Conservation (phyloP, 2,329 filamentous ascomycete genomes). For the Alternaria panax region DNA sequence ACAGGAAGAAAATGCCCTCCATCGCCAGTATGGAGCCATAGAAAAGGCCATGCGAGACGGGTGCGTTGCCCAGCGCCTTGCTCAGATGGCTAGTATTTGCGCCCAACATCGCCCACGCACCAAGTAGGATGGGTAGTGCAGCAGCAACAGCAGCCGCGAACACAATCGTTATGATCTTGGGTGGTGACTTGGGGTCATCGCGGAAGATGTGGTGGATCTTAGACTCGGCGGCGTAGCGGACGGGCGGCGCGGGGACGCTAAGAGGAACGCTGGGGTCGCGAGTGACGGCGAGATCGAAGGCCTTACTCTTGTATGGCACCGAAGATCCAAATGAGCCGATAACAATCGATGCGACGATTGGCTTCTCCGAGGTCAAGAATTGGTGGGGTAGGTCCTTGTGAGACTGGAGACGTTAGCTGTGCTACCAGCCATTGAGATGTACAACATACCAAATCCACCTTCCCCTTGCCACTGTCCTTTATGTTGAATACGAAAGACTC, state of each 20-base stretch:
- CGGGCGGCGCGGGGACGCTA: slow-evolving; percentile 68
- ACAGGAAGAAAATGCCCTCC: slow-evolving; percentile 92
- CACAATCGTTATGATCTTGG: slow-evolving; percentile 77
- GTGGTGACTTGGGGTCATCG: slow-evolving; percentile 78
- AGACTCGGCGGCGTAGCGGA: slow-evolving; percentile 82
- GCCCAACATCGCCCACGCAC: slow-evolving; percentile 78
- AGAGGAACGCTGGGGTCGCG: slow-evolving; percentile 68
- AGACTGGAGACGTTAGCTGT: slow-evolving; percentile 63
- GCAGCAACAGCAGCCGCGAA: slow-evolving; percentile 78
- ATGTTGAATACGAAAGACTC: slow-evolving; percentile 83
- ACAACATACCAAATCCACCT: slow-evolving; percentile 77
- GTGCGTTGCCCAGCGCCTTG: slow-evolving; percentile 77
- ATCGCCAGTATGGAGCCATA: slow-evolving; percentile 86
- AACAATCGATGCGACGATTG: slow-evolving; percentile 80
- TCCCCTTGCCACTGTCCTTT: slow-evolving; percentile 87
- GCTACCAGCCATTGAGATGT: slow-evolving; percentile 11
- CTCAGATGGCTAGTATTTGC: slow-evolving; percentile 81
- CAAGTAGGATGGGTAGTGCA: slow-evolving; percentile 75
- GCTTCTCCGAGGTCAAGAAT: slow-evolving; percentile 71
- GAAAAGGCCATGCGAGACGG: slow-evolving; percentile 83
- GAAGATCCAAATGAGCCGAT: slow-evolving; percentile 86
- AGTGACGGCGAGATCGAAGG: slow-evolving; percentile 76
- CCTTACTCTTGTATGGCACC: slow-evolving; percentile 69
- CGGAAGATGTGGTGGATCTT: slow-evolving; percentile 95
- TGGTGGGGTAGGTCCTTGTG: slow-evolving; percentile 89